Evolutionary conservation across 371 early-diverging fungal genomes (phyloP), one percentile per base, ranked within the genome.

Genomic region (Mucor saturninus): DNA sequence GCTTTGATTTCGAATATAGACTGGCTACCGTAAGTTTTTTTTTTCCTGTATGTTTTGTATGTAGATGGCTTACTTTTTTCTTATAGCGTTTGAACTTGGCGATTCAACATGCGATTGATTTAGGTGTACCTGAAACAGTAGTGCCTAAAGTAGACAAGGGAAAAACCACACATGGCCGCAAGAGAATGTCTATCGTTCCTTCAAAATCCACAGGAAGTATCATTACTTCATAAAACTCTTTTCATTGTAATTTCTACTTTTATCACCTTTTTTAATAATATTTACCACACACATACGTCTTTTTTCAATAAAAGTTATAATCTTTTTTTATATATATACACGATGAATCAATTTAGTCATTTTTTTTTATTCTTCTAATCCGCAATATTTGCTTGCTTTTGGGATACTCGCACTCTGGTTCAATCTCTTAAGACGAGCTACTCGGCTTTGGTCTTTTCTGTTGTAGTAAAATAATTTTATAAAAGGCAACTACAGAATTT

Each of bases 1-100:
- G 79, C 8, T 85, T 80, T 54, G 84, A 83, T 56, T 83, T 87
- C 68, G 88, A 87, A 65, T 85, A 81, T 56, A 71, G 83, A 51
- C 58, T 79, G 26, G 74, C 79, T 14, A 70, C 73, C 32, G 78
- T 80, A 73, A 73, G 76, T 72, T 11, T 7, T 37, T 37, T 53
- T 13, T 31, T 32, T 49, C 13, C 1, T 10, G 15, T 54, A 26
- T 55, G 46, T 32, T 11, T 5, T 37, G 46, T 29, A 2, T 4
- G 8, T 54, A 15, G 2, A 43, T 45, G 28, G 45, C 26, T 45
- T 30, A 7, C 52, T 59, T 61, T 53, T 52, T 15, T 51, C 29
- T 2, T 40, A 9, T 69, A 81, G 81, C 74, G 78, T 10, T 57
- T 77, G 11, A 76, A 81, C 50, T 58, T 81, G 55, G 81, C 74